Conservation (phyloP, 768 basidiomycete species). For the Cyclocybe aegerita region DNA sequence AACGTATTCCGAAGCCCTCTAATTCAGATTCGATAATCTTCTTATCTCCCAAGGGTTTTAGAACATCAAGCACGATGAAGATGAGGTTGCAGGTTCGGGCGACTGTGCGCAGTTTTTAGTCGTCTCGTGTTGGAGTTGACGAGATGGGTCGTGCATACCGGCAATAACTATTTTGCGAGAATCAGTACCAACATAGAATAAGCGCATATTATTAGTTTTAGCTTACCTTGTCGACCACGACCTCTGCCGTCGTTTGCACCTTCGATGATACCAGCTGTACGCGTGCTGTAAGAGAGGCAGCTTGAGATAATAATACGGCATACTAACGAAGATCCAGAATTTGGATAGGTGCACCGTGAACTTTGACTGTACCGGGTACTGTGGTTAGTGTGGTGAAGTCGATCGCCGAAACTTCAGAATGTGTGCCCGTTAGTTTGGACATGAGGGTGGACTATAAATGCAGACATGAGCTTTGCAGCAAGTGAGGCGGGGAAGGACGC, state of each 20-base stretch:
- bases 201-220: background rate
- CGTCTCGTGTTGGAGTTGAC: conserved; percentile 5
- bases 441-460: conserved; percentile 77
- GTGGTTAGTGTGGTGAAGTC: conserved; percentile 97
- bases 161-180: conserved; percentile 58
- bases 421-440: conserved; percentile 95
- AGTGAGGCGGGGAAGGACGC: background rate
- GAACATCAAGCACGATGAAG: conserved; percentile 96
- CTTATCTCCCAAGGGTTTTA: conserved; percentile 97
- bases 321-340: conserved; percentile 85
- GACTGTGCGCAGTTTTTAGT: conserved; percentile 46
- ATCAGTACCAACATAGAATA: background rate
- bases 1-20: conserved; percentile 96
- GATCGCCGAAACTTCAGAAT: conserved; percentile 93
- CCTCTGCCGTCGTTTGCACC: conserved; percentile 96
- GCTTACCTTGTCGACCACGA: conserved; percentile 87
- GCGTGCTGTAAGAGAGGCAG: background rate
- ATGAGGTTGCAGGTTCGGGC: conserved; percentile 98
- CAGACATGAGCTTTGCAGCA: conserved; percentile 4
- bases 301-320: background rate
- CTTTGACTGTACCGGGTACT: conserved; percentile 91
- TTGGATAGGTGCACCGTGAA: conserved; percentile 95
- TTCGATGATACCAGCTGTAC: conserved; percentile 91
- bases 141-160: conserved; percentile 44
- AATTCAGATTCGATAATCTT: conserved; percentile 88